Conservation (phyloP, 139 green algal species). For the Gonium pectorale region DNA sequence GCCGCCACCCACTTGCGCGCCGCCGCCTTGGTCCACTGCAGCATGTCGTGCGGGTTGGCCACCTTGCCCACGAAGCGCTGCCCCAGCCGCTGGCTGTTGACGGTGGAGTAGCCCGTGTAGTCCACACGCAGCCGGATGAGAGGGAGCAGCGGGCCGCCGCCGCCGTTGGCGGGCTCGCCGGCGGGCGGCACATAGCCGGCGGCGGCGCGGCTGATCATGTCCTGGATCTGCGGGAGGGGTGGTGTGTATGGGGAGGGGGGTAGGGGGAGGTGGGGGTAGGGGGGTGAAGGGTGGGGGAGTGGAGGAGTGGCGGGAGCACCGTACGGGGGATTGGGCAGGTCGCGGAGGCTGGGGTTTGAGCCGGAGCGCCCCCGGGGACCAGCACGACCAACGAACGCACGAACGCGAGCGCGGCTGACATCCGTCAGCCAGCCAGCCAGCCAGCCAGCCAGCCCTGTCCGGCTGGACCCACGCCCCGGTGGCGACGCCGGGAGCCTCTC, state of each 20-base stretch:
- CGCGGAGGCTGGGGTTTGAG: too few relatives aligned
- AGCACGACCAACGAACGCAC: too few relatives aligned
- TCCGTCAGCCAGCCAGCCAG: too few relatives aligned
- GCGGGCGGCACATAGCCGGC: not conserved
- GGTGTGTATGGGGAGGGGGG: not conserved
- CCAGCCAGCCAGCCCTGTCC: too few relatives aligned
- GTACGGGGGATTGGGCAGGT: too few relatives aligned
- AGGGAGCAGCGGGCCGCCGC: slow-evolving; percentile 63
- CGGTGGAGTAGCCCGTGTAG: slow-evolving; percentile 96
- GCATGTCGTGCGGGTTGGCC: slow-evolving; percentile 96
- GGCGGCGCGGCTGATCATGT: slow-evolving; percentile 47
- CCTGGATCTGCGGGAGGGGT: slow-evolving; percentile 38
- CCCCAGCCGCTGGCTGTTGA: slow-evolving; percentile 95
- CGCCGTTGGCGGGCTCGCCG: not conserved
- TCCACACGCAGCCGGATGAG: slow-evolving; percentile 90
- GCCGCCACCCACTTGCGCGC: slow-evolving; percentile 25
- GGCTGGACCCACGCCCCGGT: too few relatives aligned
- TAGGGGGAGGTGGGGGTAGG: not conserved
- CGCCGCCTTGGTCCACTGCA: slow-evolving; percentile 90
- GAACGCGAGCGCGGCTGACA: too few relatives aligned
- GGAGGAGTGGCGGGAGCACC: too few relatives aligned
- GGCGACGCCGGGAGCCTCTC: too few relatives aligned
- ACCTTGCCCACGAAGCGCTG: slow-evolving; percentile 96
- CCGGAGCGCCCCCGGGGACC: too few relatives aligned
- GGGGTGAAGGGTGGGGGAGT: too few relatives aligned